A percentile compares a stretch with the other conserved stretches of the same genome.
These are phyloP conservation scores for Gymnopus androsaceus DNA, from an alignment of 1,284 basidiomycete genomes.

Conservation along the genomic window DNA sequence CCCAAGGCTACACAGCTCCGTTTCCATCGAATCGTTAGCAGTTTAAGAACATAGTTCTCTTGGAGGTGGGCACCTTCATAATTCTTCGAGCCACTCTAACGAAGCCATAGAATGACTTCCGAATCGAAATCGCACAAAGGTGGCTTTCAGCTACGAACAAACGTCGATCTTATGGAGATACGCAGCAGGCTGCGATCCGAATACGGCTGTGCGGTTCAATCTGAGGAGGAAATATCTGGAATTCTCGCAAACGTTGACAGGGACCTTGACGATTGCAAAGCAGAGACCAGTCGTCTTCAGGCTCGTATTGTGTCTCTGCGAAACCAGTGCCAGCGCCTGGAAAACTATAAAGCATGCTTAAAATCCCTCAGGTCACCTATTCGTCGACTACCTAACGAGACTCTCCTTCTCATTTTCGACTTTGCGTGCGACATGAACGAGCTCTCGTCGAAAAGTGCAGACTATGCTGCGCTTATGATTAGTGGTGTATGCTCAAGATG, in stretches of 20 bases:
- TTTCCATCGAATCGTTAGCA: too few relatives aligned
- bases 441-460: not conserved
- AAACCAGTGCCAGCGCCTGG: not conserved
- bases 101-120: too few relatives aligned
- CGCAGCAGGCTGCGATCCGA: not conserved
- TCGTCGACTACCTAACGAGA: not conserved
- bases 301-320: not conserved
- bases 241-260: not conserved
- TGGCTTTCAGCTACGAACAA: not conserved
- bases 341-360: not conserved
- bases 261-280: not conserved
- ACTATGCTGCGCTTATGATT: not conserved
- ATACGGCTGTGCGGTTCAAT: not conserved
- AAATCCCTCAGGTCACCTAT: not conserved
- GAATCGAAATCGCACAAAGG: too few relatives aligned
- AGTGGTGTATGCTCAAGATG: not conserved
- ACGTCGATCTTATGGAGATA: not conserved
- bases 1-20: too few relatives aligned
- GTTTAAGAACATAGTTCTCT: too few relatives aligned
- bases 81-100: too few relatives aligned
- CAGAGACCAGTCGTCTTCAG: not conserved
- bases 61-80: too few relatives aligned
- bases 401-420: not conserved
- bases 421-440: not conserved
- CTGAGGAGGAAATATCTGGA: not conserved